Evolutionary conservation across 2,329 filamentous ascomycete species (phyloP).

Genomic region (Epichloe aotearoae): DNA sequence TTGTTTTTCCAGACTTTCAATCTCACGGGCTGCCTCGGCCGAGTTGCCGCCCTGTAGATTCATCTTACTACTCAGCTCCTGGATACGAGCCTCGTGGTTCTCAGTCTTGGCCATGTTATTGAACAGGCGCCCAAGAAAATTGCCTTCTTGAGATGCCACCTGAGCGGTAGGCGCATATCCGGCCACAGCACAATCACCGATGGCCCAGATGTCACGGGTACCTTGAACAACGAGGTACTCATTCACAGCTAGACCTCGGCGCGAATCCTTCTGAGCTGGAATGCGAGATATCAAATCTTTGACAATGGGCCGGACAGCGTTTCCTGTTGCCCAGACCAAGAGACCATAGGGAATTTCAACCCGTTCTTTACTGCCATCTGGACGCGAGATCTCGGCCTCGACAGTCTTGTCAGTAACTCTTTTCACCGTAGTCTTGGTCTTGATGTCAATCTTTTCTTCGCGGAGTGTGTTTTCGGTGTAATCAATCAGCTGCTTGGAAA

Average conservation of each 20-base stretch:
- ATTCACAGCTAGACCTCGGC: constrained; percentile 90
- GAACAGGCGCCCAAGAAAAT: constrained; percentile 88
- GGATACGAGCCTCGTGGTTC: constrained; percentile 62
- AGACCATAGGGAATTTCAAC: constrained; percentile 86
- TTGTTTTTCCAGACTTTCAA: constrained; percentile 76
- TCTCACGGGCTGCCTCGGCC: constrained; percentile 58
- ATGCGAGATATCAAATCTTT: constrained; percentile 87
- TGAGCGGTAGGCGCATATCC: constrained; percentile 97
- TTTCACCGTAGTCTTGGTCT: constrained; percentile 98
- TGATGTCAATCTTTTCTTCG: constrained; percentile 95
- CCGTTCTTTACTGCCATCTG: constrained; percentile 72
- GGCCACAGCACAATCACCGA: constrained; percentile 92
- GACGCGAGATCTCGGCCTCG: constrained; percentile 70
- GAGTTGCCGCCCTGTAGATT: constrained; percentile 51
- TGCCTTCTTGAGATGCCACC: constrained; percentile 89
- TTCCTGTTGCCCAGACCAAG: constrained; percentile 96
- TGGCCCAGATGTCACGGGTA: constrained; percentile 92
- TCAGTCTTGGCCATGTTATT: constrained; percentile 98
- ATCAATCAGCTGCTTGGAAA: constrained; percentile 97
- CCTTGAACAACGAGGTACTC: constrained; percentile 98
- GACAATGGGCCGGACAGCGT: constrained; percentile 79
- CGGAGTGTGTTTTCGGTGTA: constrained; percentile 99
- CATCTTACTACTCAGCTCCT: constrained; percentile 48
- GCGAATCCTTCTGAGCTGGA: constrained; percentile 86
- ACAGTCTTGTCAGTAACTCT: constrained; percentile 86